phyloP scores from a whole-genome alignment of 2,329 filamentous ascomycete species.

The Mollisia scopiformis region DNA sequence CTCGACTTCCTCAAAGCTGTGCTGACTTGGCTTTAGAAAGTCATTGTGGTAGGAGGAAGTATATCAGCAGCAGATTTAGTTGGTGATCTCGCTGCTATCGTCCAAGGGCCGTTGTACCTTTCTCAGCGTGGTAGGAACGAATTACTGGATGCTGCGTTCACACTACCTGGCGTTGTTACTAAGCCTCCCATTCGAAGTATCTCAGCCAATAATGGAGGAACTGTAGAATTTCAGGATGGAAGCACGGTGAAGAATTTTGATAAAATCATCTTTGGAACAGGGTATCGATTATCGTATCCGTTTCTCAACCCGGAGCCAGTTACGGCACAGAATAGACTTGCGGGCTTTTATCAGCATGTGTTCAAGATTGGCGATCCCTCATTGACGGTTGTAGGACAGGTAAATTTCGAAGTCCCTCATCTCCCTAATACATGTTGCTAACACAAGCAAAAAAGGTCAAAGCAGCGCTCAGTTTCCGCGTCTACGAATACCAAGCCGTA shows the following conservation, averaged over 20 bases:
- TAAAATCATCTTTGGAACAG: conserved; percentile 65
- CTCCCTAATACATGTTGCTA: neutral
- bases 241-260: conserved; percentile 55
- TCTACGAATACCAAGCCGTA: conserved; percentile 69
- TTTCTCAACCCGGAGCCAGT: conserved; percentile 53
- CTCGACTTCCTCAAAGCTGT: neutral
- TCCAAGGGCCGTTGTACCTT: conserved; percentile 50
- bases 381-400: conserved; percentile 59
- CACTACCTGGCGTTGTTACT: conserved; percentile 50
- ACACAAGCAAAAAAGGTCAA: conserved; percentile 31
- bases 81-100: conserved; percentile 50
- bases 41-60: conserved; percentile 63
- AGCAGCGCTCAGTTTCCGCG: conserved; percentile 63
- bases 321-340: conserved; percentile 53
- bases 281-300: conserved; percentile 63
- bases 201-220: conserved; percentile 31
- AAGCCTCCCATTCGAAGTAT: conserved; percentile 50
- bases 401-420: conserved; percentile 24
- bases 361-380: conserved; percentile 56
- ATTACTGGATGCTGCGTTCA: conserved; percentile 61
- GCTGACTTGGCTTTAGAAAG: conserved; percentile 11
- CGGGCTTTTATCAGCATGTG: conserved; percentile 58
- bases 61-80: conserved; percentile 66
- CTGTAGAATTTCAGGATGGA: conserved; percentile 59
- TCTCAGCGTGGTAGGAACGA: conserved; percentile 50